Evolutionary conservation across 148 eudicot species (phyloP).

Genomic region (Fagopyrum esculentum): DNA sequence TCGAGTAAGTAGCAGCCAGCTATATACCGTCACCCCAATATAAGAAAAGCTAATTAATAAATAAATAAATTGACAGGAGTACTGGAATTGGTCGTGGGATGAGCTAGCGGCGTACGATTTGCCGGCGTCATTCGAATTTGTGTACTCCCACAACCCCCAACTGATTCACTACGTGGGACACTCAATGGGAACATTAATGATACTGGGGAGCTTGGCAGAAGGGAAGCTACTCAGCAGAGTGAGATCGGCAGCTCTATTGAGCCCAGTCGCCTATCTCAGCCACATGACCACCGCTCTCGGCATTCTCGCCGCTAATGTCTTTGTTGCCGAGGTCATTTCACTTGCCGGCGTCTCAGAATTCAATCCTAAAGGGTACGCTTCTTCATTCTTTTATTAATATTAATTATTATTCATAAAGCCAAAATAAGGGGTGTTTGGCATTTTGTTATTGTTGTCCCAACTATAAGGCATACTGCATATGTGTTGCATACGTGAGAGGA

Average conservation of each 20-base stretch:
- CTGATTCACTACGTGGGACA: slow-evolving; percentile 57
- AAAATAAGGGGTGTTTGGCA: no score
- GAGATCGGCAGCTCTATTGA: slow-evolving; percentile 46
- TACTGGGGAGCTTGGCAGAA: slow-evolving; percentile 49
- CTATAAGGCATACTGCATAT: no score
- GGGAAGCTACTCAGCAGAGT: slow-evolving; percentile 39
- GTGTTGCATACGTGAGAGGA: no score
- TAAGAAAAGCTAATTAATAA: no score
- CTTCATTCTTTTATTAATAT: neutral
- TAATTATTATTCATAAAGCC: no score
- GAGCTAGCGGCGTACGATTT: slow-evolving; percentile 55
- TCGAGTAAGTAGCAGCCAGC: neutral
- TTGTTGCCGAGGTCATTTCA: slow-evolving; percentile 50
- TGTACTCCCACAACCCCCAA: slow-evolving; percentile 38
- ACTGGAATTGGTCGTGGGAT: slow-evolving; percentile 86
- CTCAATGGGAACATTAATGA: slow-evolving; percentile 66
- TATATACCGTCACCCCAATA: no score
- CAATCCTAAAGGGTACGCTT: slow-evolving; percentile 41
- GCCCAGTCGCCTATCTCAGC: slow-evolving; percentile 66
- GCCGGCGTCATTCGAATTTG: slow-evolving; percentile 42
- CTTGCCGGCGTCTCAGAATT: slow-evolving; percentile 54
- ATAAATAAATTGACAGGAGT: slow-evolving; percentile 26
- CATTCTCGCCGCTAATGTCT: slow-evolving; percentile 39
- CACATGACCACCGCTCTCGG: slow-evolving; percentile 68
- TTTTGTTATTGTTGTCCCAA: no score